phyloP scores from a whole-genome alignment of 2,329 filamentous ascomycete genomes.

The Talaromyces funiculosus region DNA sequence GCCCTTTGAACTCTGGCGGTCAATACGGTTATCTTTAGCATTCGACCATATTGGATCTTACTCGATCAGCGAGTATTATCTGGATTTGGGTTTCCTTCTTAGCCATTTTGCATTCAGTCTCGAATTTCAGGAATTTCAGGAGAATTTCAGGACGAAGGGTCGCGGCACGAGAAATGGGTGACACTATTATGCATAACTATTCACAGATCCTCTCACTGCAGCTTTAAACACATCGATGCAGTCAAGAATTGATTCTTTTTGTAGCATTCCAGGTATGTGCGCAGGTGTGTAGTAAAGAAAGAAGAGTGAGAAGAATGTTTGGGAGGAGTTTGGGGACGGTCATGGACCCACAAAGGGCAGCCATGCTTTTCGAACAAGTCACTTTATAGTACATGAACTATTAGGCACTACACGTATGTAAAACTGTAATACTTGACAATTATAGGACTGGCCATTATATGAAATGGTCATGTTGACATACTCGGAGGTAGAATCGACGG shows the following conservation, averaged over 20 bases:
- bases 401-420: background rate
- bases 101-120: background rate
- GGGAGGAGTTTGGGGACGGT: background rate
- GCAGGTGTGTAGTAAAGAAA: background rate
- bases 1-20: background rate
- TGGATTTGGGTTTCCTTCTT: too few species aligned
- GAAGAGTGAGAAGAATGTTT: background rate
- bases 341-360: background rate
- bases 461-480: background rate
- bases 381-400: background rate
- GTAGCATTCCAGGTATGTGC: background rate
- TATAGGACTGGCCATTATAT: background rate
- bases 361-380: background rate
- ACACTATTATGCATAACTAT: background rate
- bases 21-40: background rate
- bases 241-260: background rate
- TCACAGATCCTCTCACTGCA: background rate
- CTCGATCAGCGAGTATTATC: too few species aligned
- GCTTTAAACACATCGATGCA: background rate
- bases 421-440: background rate
- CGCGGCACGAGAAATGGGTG: too few species aligned
- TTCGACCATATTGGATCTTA: background rate
- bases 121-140: too few species aligned
- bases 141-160: too few species aligned
- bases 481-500: background rate